These are phyloP conservation scores for sorghum (Sorghum bicolor) DNA, from an alignment of 176 grass and related monocot genomes.

Conservation along the genomic window Sorghum_bicolor_NCBIv3 NC_012879.2:962001-962500, in stretches of 20 bases:
- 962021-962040: conserved; percentile 46
- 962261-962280: conserved; percentile 51
- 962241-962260: conserved; percentile 82
- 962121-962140: background rate
- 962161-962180: background rate
- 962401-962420: conserved; percentile 50
- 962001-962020: conserved; percentile 59
- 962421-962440: conserved; percentile 10
- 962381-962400: background rate
- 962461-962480: background rate
- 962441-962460: background rate
- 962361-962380: background rate
- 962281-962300: conserved; percentile 59
- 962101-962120: background rate
- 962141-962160: background rate
- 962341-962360: background rate
- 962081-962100: background rate
- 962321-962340: background rate
- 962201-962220: conserved; percentile 49
- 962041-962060: conserved; percentile 65
- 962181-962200: conserved; percentile 38
- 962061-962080: conserved; percentile 63
- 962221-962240: conserved; percentile 76
- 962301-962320: conserved; percentile 10
- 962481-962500: background rate